Conservation (phyloP, 129 eudicot species). For the Lactuca sativa region DNA sequence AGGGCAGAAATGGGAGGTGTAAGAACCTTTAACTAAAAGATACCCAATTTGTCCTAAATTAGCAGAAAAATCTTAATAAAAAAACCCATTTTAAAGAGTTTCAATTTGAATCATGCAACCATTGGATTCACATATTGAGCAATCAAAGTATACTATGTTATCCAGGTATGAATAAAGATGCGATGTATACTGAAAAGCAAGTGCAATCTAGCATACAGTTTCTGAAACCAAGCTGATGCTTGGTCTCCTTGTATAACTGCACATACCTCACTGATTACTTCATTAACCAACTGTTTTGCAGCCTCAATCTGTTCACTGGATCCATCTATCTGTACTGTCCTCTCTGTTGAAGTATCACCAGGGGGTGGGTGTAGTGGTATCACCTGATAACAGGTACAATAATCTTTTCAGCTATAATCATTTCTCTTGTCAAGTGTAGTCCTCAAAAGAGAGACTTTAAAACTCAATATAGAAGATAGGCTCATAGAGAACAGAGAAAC, state of each 20-base stretch:
- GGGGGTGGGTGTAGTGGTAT: constrained; percentile 95
- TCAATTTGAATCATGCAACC: background rate
- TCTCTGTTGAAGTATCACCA: constrained; percentile 76
- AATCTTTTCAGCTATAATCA: constrained; percentile 21
- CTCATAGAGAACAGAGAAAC: background rate
- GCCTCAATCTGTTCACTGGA: constrained; percentile 81
- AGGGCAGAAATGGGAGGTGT: constrained; percentile 20
- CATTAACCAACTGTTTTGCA: constrained; percentile 87
- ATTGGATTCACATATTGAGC: constrained; percentile 24
- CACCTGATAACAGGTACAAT: constrained; percentile 48
- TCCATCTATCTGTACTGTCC: constrained; percentile 92
- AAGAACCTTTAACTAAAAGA: constrained; percentile 6
- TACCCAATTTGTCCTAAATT: background rate
- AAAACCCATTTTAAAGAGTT: background rate
- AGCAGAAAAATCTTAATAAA: constrained; percentile 5
- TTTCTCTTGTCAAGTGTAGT: background rate
- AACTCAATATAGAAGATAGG: background rate
- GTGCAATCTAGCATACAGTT: constrained; percentile 16
- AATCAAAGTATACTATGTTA: constrained; percentile 18
- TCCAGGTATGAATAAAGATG: constrained; percentile 13
- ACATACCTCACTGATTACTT: constrained; percentile 95
- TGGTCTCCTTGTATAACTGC: constrained; percentile 26
- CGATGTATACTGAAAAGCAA: constrained; percentile 10
- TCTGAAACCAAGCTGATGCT: constrained; percentile 26
- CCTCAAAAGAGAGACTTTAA: background rate